phyloP scores from a whole-genome alignment of 2,329 filamentous ascomycete species.

The Purpureocillium lavendulum region DNA sequence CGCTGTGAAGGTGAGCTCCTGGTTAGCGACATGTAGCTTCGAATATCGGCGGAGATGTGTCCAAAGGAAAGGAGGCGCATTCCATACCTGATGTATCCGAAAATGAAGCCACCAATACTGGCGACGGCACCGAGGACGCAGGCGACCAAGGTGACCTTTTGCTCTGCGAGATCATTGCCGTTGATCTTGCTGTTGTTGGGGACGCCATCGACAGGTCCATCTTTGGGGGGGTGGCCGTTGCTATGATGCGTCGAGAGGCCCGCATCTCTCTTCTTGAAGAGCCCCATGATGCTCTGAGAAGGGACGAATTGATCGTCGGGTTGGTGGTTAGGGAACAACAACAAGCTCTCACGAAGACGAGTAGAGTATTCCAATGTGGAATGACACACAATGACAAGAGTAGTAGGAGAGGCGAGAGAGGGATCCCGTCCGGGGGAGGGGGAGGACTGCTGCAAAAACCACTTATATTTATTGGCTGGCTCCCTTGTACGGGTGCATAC shows the following conservation, averaged over 20 bases:
- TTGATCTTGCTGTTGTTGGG: constrained; percentile 1
- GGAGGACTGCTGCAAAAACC: not conserved
- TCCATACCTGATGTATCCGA: constrained; percentile 45
- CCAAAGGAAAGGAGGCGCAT: not conserved
- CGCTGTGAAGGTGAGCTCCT: constrained; percentile 26
- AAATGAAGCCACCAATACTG: constrained; percentile 49
- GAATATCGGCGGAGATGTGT: not conserved
- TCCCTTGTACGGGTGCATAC: no score
- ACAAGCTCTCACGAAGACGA: no score
- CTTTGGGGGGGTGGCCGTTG: not conserved
- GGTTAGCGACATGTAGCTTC: not conserved
- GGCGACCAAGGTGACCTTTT: constrained; percentile 31
- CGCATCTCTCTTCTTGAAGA: constrained; percentile 1
- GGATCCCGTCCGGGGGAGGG: not conserved
- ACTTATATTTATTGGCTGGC: no score
- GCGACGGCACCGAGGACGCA: constrained; percentile 41
- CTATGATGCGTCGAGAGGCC: not conserved
- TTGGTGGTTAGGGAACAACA: no score
- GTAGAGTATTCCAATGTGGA: no score
- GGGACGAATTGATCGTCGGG: no score
- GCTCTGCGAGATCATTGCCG: not conserved
- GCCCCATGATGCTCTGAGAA: constrained; percentile 1
- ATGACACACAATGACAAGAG: no score
- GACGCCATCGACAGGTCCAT: not conserved
- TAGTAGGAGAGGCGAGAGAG: no score